Base-by-base conservation (phyloP, 2,329 filamentous ascomycete species). In the Parastagonospora avenae region DNA sequence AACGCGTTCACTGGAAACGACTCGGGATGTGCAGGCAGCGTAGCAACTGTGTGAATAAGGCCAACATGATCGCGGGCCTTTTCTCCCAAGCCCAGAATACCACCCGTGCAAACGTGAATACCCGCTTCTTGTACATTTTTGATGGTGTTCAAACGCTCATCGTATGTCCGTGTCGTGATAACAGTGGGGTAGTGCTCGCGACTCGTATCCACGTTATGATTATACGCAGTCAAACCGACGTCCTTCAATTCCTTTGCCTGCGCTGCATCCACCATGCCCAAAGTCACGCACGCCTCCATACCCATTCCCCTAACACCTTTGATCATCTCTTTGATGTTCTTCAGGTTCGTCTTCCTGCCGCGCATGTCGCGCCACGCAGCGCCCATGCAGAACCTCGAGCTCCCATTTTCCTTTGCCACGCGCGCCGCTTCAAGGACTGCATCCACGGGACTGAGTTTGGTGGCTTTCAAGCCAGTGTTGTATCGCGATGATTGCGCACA, bases 311-410 rank as follows among this genome's bases (percentile, higher is more conserved):
- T 82, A 15, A 96, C 90, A 1, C 91, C 91, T 48, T 85, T 81
- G 4, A 96, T 85, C 92, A 96, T 96, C 45, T 84, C 85, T 67
- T 90, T 90, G 73, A 96, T 88, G 73, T 94, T 94, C 74, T 86
- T 87, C 45, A 96, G 77, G 58, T 85, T 87, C 38, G 88, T 91
- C 76, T 92, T 94, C 59, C 92, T 88, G 14, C 92, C 92, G 11
- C 90, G 87, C 92, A 96, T 96, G 74, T 96, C 92, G 32, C 92
- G 81, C 92, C 92, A 96, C 0, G 92, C 92, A 3, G 92, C 92
- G 8, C 92, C 92, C 91, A 96, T 96, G 77, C 92, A 96, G 82
- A 96, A 96, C 2, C 92, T 85, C 8, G 91, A 95, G 77, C 88
- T 92, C 42, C 92, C 92, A 59, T 94, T 94, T 48, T 85, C 85